Conservation (phyloP, 345 rosid species). For the Gossypium rotundifolium region DNA sequence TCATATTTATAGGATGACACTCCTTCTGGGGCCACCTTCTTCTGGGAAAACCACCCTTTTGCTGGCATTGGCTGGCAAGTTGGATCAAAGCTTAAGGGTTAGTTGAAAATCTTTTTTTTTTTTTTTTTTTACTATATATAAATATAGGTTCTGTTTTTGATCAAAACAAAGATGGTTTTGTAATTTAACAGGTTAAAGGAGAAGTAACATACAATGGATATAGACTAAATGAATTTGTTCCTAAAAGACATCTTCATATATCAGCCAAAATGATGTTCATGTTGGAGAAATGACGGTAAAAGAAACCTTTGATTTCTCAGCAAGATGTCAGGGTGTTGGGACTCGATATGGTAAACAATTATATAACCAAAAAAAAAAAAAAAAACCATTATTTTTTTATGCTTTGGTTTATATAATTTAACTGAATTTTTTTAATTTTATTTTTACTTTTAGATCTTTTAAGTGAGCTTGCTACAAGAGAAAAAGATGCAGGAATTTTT, state of each 20-base stretch:
- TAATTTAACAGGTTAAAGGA: constrained; percentile 49
- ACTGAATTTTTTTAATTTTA: neutral
- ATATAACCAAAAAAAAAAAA: neutral
- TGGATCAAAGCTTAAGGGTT: constrained; percentile 65
- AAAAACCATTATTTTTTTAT: neutral
- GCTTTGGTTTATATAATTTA: neutral
- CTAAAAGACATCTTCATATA: constrained; percentile 86
- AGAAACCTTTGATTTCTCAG: constrained; percentile 91
- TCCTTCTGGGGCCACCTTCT: constrained; percentile 82
- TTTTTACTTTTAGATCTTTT: constrained; percentile 44
- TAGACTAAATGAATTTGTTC: constrained; percentile 56
- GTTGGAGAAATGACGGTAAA: constrained; percentile 80
- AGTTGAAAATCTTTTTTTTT: neutral
- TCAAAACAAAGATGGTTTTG: neutral
- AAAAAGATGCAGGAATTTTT: constrained; percentile 64
- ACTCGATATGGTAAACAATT: constrained; percentile 59
- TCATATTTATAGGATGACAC: constrained; percentile 47
- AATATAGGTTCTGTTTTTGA: neutral
- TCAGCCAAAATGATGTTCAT: constrained; percentile 91
- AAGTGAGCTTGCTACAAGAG: constrained; percentile 70
- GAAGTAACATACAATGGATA: constrained; percentile 69
- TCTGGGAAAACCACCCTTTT: constrained; percentile 85
- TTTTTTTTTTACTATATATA: neutral
- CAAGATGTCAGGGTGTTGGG: constrained; percentile 90
- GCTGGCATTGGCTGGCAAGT: constrained; percentile 72